phyloP scores from a whole-genome alignment of 2,329 filamentous ascomycete species.

The Colletotrichum abscissum region DNA sequence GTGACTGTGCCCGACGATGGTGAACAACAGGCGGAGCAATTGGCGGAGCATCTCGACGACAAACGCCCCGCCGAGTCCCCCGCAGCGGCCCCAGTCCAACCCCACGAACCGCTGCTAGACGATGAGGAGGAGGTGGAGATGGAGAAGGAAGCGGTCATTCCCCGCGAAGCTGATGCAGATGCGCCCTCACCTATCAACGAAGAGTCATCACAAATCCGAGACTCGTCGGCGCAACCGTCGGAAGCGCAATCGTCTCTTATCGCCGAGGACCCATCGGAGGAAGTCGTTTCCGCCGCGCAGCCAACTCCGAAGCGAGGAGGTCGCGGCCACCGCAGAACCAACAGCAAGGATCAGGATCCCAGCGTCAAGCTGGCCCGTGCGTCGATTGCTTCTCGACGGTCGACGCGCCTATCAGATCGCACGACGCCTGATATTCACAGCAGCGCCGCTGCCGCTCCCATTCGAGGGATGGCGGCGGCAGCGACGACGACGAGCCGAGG shows the following conservation, averaged over 20 bases:
- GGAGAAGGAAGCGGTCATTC: neutral
- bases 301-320: conserved; percentile 28
- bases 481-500: conserved; percentile 28
- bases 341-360: conserved; percentile 33
- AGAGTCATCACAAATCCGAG: conserved; percentile 32
- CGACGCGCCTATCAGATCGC: conserved; percentile 34
- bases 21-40: neutral
- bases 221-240: conserved; percentile 31
- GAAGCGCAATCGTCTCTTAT: conserved; percentile 34
- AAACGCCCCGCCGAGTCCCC: neutral
- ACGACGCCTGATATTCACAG: conserved; percentile 32
- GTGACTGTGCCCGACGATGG: conserved; percentile 3
- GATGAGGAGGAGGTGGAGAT: neutral
- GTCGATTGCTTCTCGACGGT: conserved; percentile 35
- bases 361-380: conserved; percentile 34
- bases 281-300: conserved; percentile 10
- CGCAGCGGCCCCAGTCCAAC: neutral
- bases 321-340: conserved; percentile 24
- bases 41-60: neutral
- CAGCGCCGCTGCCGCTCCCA: neutral
- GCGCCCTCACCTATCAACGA: conserved; percentile 22
- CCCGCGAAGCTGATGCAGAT: neutral
- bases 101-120: neutral
- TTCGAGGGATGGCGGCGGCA: conserved; percentile 40
- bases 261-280: conserved; percentile 31